Base-by-base conservation (phyloP, 2,329 filamentous ascomycete genomes). In the Scedosporium dehoogii region DNA sequence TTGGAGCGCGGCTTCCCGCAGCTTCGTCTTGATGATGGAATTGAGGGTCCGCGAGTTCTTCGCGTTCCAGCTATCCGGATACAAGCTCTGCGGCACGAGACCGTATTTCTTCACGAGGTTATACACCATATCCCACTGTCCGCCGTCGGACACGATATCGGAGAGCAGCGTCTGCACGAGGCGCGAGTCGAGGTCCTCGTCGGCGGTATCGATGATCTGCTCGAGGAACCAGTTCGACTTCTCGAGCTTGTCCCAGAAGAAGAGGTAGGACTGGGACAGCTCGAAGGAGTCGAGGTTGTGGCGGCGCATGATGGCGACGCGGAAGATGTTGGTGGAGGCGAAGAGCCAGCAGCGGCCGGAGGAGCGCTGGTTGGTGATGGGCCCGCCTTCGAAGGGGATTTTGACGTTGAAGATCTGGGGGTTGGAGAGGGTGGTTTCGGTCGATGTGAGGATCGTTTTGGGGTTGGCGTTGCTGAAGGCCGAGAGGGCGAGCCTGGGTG, bases 241-340 rank as follows among this genome's bases (percentile, higher is more conserved):
- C 74, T 96, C 92, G 21, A 96, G 84, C 77, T 96, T 96, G 73
- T 96, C 92, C 88, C 89, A 96, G 81, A 91, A 96, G 77, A 93
- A 96, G 3, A 96, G 81, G 70, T 96, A 96, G 1, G 87, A 81
- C 74, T 96, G 92, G 33, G 88, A 92, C n/a, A 96, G 80, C 78
- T 96, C 90, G 69, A 96, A 96, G 61, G 83, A 79, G 57, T 86
- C 83, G 21, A 96, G 82, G 66, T 86, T 84, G 74, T 96, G 89
- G 69, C 87, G 87, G 74, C 90, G 88, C 88, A 94, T 93, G 57
- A 96, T 79, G 1, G 91, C 88, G n/a, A 96, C 83, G 29, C 92
- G 88, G 76, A 96, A 94, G 62, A 96, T 87, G 68, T 96, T 96
- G n/a, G 90, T 94, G 4, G 89, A 85, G 1, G 92, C 92, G 68